These are phyloP conservation scores for Xylaria sp. DNA, from an alignment of 2,329 filamentous ascomycete genomes.

Conservation along the genomic window DNA sequence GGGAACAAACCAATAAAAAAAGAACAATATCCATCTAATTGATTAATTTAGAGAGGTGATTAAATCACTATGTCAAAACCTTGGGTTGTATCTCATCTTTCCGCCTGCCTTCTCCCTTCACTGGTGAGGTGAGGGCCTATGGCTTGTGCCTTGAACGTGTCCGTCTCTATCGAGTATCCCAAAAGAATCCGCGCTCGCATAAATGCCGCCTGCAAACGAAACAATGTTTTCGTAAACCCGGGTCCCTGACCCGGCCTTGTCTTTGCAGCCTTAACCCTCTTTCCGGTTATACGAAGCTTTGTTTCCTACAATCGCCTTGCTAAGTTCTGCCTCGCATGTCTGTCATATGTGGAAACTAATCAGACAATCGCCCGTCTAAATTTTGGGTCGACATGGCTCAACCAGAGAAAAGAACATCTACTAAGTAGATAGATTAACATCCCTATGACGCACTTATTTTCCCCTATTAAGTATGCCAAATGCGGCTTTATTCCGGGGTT, in stretches of 20 bases:
- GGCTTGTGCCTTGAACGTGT: not conserved
- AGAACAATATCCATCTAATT: not conserved
- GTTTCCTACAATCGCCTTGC: not conserved
- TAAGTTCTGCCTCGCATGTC: not conserved
- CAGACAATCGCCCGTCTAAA: not conserved
- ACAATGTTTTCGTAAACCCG: conserved; percentile 2
- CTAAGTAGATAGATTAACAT: not conserved
- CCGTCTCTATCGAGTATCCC: conserved; percentile 2
- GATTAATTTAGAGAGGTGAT: not conserved
- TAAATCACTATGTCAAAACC: not conserved
- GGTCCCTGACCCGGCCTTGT: not conserved
- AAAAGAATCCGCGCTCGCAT: not conserved
- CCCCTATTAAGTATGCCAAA: conserved; percentile 7
- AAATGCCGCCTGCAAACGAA: not conserved
- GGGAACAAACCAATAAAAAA: not conserved
- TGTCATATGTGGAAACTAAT: not conserved
- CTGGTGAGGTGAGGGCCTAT: not conserved
- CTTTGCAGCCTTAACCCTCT: not conserved
- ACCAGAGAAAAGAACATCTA: not conserved
- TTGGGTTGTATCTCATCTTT: not conserved
- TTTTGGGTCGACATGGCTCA: not conserved
- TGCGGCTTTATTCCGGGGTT: conserved; percentile 40
- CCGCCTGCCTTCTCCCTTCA: not conserved
- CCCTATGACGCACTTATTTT: not conserved
- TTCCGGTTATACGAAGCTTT: not conserved